A percentile compares a stretch with the other conserved stretches of the same genome.
phyloP scores from a whole-genome alignment of 306 rosid species.

The Cucumis cinereus region DNA sequence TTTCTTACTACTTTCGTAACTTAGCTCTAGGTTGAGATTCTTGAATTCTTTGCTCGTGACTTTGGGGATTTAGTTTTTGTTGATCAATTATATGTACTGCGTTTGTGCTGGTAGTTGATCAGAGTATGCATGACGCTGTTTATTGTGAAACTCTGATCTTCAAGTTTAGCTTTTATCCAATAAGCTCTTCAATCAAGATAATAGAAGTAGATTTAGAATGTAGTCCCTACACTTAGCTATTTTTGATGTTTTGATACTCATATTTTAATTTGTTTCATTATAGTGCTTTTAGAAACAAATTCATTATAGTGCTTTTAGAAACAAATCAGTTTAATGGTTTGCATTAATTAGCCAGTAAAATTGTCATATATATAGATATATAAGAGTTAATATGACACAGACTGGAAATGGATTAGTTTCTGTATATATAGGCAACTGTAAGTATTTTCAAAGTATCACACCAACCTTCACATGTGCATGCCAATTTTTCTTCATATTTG shows the following conservation, averaged over 20 bases:
- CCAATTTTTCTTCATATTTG: background rate
- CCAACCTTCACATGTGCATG: background rate
- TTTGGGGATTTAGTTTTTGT: background rate
- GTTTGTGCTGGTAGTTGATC: background rate
- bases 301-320: background rate
- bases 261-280: background rate
- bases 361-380: background rate
- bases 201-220: background rate
- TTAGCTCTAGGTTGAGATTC: background rate
- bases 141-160: background rate
- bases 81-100: background rate
- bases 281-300: background rate
- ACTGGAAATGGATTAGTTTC: background rate
- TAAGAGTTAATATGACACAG: background rate
- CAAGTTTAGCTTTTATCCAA: background rate
- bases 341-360: background rate
- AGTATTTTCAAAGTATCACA: background rate
- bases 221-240: background rate
- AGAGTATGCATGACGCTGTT: background rate
- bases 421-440: background rate
- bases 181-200: background rate
- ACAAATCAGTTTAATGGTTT: background rate
- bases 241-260: background rate
- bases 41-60: background rate
- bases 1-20: background rate